These are phyloP conservation scores for Wickerhamiella alocasiicola DNA, from an alignment of 805 yeast species.

Conservation along the genomic window DNA sequence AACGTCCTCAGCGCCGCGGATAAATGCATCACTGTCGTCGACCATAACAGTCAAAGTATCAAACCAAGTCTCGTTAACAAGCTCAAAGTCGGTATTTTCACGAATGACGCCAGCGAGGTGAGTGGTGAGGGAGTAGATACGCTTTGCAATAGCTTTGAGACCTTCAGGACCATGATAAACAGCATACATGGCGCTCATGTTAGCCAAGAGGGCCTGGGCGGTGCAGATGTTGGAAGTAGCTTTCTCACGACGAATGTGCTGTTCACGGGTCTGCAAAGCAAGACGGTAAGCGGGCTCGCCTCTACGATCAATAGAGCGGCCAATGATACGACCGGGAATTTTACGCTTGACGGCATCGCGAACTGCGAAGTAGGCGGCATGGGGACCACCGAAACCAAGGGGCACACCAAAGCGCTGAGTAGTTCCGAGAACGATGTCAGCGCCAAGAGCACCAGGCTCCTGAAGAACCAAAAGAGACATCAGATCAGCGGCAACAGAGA, in stretches of 20 bases:
- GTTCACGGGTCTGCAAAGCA: constrained; percentile 96
- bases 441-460: constrained; percentile 77
- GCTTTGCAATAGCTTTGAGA: constrained; percentile 57
- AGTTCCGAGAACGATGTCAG: constrained; percentile 86
- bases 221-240: constrained; percentile 98
- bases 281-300: constrained; percentile 83
- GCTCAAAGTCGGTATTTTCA: constrained; percentile 32
- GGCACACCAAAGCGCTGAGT: constrained; percentile 97
- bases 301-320: constrained; percentile 80
- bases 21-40: constrained; percentile 40
- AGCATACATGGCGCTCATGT: constrained; percentile 89
- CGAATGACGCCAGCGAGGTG: constrained; percentile 51
- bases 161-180: constrained; percentile 95
- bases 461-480: constrained; percentile 75
- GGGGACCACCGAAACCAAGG: constrained; percentile 97
- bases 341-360: constrained; percentile 70
- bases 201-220: constrained; percentile 92
- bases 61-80: constrained; percentile 58
- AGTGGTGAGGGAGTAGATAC: constrained; percentile 64
- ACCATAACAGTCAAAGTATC: constrained; percentile 67
- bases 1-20: constrained; percentile 45
- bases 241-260: constrained; percentile 92
- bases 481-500: constrained; percentile 83
- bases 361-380: constrained; percentile 94
- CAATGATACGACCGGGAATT: constrained; percentile 93